Base-by-base conservation (phyloP, 2,329 filamentous ascomycete genomes). In the Stylonectria norvegica region DNA sequence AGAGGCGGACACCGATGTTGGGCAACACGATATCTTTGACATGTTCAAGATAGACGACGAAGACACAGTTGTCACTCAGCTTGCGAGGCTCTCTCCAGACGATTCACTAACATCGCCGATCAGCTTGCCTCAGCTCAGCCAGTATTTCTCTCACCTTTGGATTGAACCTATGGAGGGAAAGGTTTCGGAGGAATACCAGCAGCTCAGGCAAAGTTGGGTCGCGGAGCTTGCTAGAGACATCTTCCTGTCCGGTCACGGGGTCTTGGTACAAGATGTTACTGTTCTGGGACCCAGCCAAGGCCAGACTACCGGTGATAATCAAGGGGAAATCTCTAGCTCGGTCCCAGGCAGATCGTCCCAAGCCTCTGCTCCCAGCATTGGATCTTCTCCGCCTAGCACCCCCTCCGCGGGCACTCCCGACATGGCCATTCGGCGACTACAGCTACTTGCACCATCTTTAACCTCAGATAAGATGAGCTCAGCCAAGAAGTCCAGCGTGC, bases 191-290 rank as follows among this genome's bases (percentile, higher is more conserved):
- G 41, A 58, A 14, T 47, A 57, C 15, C 55, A 60, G 20, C 44
- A 44, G 10, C 20, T 43, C 10, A 49, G 59, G 20, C 47, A 43
- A 41, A 39, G 45, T 2, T 64, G 62, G 60, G 42, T 65, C 7
- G 43, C 53, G 5, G 62, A 64, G 27, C 19, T 65, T 14, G 63
- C 63, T 3, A 57, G 53, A 22, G 62, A 66, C 11, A 45, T 59
- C 16, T 64, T 66, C 38, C 44, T 67, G 6, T 58, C 64, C 3
- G 62, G 57, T 14, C 59, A 61, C 23, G 64, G 62, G 12, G 55
- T 65, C 17, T 49, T 63, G 52, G 53, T 66, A 8, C 65, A 67
- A 31, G 57, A 63, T 19, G 47, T 51, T 8, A 54, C 54, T 9
- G 42, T 66, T 11, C 48, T 66, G 5, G 58, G 61, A 2, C 35